Conservation (phyloP, 768 basidiomycete species). For the Kwoniella mangroviensis region DNA sequence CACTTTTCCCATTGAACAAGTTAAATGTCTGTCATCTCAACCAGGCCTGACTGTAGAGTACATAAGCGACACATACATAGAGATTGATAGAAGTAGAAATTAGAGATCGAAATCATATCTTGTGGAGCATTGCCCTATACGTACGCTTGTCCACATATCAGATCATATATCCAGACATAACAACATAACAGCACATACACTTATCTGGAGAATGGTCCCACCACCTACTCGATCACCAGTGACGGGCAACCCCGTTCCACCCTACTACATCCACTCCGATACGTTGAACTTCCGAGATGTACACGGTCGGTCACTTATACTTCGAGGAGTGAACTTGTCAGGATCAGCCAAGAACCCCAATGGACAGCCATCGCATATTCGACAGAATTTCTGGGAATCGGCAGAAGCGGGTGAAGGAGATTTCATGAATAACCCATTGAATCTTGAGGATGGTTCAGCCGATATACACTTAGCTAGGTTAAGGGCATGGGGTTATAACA, state of each 20-base stretch:
- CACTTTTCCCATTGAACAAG: slow-evolving; percentile 3
- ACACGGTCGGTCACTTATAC: slow-evolving; percentile 63
- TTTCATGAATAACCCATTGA: slow-evolving; percentile 77
- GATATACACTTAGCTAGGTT: slow-evolving; percentile 74
- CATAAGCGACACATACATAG: background rate
- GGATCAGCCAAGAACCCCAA: slow-evolving; percentile 85
- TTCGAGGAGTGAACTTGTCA: slow-evolving; percentile 92
- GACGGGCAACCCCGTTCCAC: slow-evolving; percentile 52
- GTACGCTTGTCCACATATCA: no score
- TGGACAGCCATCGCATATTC: slow-evolving; percentile 68
- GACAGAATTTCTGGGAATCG: slow-evolving; percentile 82
- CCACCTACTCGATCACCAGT: slow-evolving; percentile 49
- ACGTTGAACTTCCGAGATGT: slow-evolving; percentile 53
- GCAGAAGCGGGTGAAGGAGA: slow-evolving; percentile 68
- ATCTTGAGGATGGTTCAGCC: slow-evolving; percentile 70
- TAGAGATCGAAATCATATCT: no score
- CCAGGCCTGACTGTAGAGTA: no score
- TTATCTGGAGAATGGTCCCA: slow-evolving; percentile 35
- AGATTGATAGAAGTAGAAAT: no score
- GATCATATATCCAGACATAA: background rate
- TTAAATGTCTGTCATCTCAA: background rate
- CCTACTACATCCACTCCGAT: slow-evolving; percentile 55
- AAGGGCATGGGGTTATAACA: slow-evolving; percentile 91
- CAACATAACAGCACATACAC: background rate
- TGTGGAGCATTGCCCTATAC: no score